These are phyloP conservation scores for Wallacemonas sp. DNA, from an alignment of 208 protist genomes.

Conservation along the genomic window DNA sequence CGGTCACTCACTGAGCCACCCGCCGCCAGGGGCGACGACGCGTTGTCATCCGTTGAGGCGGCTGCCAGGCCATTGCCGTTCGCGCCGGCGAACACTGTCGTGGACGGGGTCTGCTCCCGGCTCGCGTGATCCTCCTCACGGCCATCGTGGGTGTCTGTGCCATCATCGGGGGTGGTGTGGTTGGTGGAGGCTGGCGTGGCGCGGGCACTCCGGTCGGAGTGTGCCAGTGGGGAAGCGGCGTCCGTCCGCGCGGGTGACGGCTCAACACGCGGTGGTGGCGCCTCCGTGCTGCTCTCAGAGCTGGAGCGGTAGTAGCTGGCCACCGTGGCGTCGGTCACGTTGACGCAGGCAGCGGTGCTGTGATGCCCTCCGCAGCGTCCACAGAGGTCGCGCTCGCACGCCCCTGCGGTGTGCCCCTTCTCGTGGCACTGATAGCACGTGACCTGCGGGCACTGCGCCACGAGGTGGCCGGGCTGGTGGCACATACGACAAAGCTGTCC, in stretches of 20 bases:
- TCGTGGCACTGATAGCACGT: slow-evolving; percentile 71
- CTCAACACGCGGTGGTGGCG: no score
- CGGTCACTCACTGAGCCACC: background rate
- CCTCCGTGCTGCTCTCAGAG: slow-evolving; percentile 11
- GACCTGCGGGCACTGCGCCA: slow-evolving; percentile 73
- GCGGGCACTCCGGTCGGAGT: no score
- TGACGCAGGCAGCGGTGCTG: slow-evolving; percentile 28
- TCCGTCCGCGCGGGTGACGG: no score
- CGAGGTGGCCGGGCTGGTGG: slow-evolving; percentile 65
- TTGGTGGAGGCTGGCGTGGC: no score
- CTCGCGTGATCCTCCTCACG: background rate
- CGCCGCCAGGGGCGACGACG: background rate
- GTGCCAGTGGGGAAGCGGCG: no score
- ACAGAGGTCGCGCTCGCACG: slow-evolving; percentile 50
- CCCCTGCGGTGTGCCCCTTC: slow-evolving; percentile 74
- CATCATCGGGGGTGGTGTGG: no score
- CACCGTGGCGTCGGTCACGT: background rate
- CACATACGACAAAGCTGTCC: slow-evolving; percentile 80
- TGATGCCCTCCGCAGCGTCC: slow-evolving; percentile 45
- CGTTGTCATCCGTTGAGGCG: no score
- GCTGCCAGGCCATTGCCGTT: no score
- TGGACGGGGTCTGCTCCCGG: background rate
- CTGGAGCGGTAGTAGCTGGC: slow-evolving; percentile 11
- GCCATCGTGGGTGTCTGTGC: no score
- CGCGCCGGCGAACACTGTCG: no score